Evolutionary conservation across 2,329 filamentous ascomycete genomes (phyloP), one percentile per base, ranked within the genome.

Genomic region (Diaporthe caulivora): DNA sequence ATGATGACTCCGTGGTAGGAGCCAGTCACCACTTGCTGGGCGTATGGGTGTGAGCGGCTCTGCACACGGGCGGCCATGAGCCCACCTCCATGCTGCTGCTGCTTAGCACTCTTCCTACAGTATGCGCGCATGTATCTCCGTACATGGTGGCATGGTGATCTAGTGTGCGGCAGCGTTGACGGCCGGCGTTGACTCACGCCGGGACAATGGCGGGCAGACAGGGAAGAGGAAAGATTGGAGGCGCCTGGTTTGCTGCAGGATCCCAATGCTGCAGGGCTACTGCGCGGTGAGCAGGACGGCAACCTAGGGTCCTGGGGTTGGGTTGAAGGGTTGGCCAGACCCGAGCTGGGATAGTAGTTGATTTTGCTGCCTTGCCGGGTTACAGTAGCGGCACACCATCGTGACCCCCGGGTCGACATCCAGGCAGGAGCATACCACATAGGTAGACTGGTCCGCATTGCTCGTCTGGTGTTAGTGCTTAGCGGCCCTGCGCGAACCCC

Each of bases 321-420:
- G 55, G 37, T 13, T 40, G 37, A 40, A n/a, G n/a, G n/a, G n/a
- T n/a, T 54, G 47, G 49, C 34, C 57, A 34, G 34, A 72, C 8
- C 67, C 44, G 70, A 53, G 54, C 57, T n/a, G 54, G 51, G 29
- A 57, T 34, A 44, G 60, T 15, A 60, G 13, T 13, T 49, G 37
- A 17, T 34, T 9, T 37, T 53, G 51, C 42, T 55, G 74, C 74
- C 69, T 76, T 74, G 58, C 72, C 34, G 57, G 62, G 53, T 74
- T 24, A 49, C 58, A 49, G 58, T 24, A 34, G 10, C 42, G 42
- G 44, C 42, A 65, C 60, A 65, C 60, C 60, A 65, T 65, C 60
- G 34, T 10, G 60, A 49, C 29, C 42, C 42, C 29, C 29, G 60
- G 42, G 26, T 49, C 9, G 26, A n/a, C 2, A 60, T 42, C 24